Evolutionary conservation across 345 rosid genomes (phyloP), one percentile per base, ranked within the genome.

Genomic region (Citrus glauca): DNA sequence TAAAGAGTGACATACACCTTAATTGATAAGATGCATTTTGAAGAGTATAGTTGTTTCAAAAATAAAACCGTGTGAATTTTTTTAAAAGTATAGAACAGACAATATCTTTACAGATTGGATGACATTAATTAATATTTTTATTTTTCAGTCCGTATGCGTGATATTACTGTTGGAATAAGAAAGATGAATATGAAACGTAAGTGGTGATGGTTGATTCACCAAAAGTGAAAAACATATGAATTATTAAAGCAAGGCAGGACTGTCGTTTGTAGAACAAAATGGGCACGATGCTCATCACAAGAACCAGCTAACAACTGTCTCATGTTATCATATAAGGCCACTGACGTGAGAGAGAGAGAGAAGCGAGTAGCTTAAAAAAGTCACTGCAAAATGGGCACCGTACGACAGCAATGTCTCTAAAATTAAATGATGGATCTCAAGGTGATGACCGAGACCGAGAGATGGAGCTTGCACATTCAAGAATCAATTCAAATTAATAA

Each of bases 361-460:
- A 19, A 7, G 9, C 42, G 17, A n/a, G 40, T 33, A 33, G 17
- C 79, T 80, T 60, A 56, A 80, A 74, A 73, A 66, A 65, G 59
- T 27, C 69, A 73, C 59, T 62, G 62, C 69, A 70, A 73, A 70
- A 78, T 78, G 82, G 78, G 81, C 73, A 56, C 73, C 82, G 84
- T 86, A 84, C 87, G 85, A 81, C 88, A 85, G 76, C 73, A 80
- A 65, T 84, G 88, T 87, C 89, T 78, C 84, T 78, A 84, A 81
- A 40, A 75, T 72, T 78, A 77, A 82, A 79, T 81, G 85, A 69
- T 81, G 87, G 89, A 88, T 86, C 89, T 85, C 87, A 78, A 80
- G 56, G 17, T 13, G 50, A 45, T 13, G 37, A 27, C 33, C 33
- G 32, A 30, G 32, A 30, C 68, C 3, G 1, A n/a, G 48, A 28